Conservation (phyloP, 768 basidiomycete genomes). For the Suillus cothurnatus region DNA sequence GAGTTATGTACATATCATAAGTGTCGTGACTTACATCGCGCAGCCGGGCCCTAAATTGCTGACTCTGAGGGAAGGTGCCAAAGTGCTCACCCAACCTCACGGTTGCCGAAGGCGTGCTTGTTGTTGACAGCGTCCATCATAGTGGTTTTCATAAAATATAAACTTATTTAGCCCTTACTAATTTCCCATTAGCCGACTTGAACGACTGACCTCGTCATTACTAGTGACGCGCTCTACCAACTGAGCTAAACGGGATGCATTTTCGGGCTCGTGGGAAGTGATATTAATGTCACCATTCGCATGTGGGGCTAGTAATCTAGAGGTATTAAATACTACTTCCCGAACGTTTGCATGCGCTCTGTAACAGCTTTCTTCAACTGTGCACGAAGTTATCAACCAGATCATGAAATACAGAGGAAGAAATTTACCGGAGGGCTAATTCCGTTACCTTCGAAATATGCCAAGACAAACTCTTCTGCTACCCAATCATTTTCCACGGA, state of each 20-base stretch:
- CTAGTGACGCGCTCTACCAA: constrained; percentile 70
- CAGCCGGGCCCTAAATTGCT: neutral
- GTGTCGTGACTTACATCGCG: neutral
- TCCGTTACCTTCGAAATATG: constrained; percentile 73
- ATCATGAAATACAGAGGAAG: neutral
- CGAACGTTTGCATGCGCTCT: constrained; percentile 25
- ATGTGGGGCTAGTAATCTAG: neutral
- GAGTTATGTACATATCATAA: no score
- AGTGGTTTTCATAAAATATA: no score
- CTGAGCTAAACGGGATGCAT: constrained; percentile 39
- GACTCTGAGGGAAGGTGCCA: neutral
- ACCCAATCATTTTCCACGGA: constrained; percentile 74
- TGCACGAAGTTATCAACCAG: constrained; percentile 3
- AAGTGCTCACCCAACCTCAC: neutral
- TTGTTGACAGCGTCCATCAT: neutral
- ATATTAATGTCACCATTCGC: neutral
- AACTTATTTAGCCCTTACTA: constrained; percentile 9
- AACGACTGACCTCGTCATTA: constrained; percentile 74
- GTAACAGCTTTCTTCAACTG: constrained; percentile 32
- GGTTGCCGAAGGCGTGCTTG: neutral
- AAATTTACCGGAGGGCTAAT: constrained; percentile 65
- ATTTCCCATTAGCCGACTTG: constrained; percentile 56
- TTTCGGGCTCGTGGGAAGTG: neutral
- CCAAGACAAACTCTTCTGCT: constrained; percentile 67
- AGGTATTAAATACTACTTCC: neutral